Percentiles rank a stretch among this genome's conserved stretches.
Evolutionary conservation across 1,139 yeast genomes (phyloP).

Genomic region (Taphrina wiesneri): DNA sequence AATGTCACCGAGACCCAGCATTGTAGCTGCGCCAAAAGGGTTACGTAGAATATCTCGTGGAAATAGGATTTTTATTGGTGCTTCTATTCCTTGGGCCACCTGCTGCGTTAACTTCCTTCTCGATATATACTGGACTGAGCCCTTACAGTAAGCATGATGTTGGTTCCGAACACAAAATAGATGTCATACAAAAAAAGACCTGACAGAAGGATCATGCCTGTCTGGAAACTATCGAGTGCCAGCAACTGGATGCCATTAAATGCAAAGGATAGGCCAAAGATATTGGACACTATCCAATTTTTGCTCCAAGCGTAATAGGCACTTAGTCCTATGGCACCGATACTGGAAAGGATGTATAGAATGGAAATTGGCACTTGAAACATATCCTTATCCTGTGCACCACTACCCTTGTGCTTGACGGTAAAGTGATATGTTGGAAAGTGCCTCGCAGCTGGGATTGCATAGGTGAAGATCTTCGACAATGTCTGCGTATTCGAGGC

Average conservation of each 20-base stretch:
- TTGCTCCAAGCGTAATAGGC: conserved; percentile 43
- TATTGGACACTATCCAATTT: conserved; percentile 50
- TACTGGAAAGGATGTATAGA: neutral
- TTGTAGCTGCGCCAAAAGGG: conserved; percentile 44
- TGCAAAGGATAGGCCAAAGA: conserved; percentile 48
- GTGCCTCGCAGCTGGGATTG: conserved; percentile 42
- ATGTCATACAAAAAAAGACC: conserved; percentile 64
- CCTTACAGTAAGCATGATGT: conserved; percentile 60
- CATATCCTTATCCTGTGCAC: conserved; percentile 35
- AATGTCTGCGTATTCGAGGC: conserved; percentile 41
- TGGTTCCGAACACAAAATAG: conserved; percentile 65
- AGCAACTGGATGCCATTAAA: conserved; percentile 47
- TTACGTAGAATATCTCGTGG: conserved; percentile 46
- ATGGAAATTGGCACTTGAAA: neutral
- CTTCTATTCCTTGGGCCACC: conserved; percentile 54
- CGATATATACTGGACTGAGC: neutral
- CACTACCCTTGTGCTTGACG: conserved; percentile 18
- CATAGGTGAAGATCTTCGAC: conserved; percentile 20
- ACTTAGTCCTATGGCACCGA: conserved; percentile 37
- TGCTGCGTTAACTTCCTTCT: neutral
- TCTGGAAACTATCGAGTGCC: conserved; percentile 50
- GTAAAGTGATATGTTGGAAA: conserved; percentile 42
- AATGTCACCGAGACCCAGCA: conserved; percentile 62
- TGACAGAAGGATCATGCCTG: conserved; percentile 52
- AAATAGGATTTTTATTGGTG: conserved; percentile 58